These are phyloP conservation scores for Nadsonia starkeyi-henricii DNA, from an alignment of 1,139 yeast genomes.

Conservation along the genomic window DNA sequence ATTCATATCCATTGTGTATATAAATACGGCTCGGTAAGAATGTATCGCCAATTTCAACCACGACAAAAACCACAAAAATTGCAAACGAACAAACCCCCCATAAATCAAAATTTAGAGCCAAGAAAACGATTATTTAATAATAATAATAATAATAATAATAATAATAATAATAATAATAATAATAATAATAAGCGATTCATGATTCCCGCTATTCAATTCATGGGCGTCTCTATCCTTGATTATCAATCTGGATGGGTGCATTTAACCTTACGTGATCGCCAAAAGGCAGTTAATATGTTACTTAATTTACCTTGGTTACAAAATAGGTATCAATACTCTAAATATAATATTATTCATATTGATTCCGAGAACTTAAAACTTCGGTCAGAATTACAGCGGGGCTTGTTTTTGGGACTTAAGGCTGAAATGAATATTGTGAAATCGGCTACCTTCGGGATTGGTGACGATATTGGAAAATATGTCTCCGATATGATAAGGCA, in stretches of 20 bases:
- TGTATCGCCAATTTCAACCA: conserved; percentile 9
- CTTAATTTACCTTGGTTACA: conserved; percentile 19
- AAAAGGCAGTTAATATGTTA: conserved; percentile 22
- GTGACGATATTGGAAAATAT: conserved; percentile 11
- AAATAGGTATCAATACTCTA: neutral
- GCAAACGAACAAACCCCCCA: neutral
- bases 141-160: neutral
- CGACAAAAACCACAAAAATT: neutral
- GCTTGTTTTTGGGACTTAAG: conserved; percentile 37
- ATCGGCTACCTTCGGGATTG: conserved; percentile 7
- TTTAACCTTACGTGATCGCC: conserved; percentile 26
- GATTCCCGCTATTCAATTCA: conserved; percentile 13
- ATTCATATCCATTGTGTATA: conserved; percentile 40
- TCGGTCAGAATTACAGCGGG: conserved; percentile 39
- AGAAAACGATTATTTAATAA: neutral
- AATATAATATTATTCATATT: neutral
- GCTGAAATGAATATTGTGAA: conserved; percentile 42
- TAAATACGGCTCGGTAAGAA: conserved; percentile 18
- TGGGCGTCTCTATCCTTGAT: conserved; percentile 31
- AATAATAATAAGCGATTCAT: conserved; percentile 2
- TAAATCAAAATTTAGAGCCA: neutral
- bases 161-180: neutral
- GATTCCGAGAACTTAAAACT: conserved; percentile 12
- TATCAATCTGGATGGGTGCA: conserved; percentile 26
- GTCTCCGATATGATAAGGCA: conserved; percentile 1